Percentiles rank a stretch among this genome's conserved stretches.
Evolutionary conservation across 2,329 filamentous ascomycete genomes (phyloP).

Genomic region (Albophoma yamanashiensis): DNA sequence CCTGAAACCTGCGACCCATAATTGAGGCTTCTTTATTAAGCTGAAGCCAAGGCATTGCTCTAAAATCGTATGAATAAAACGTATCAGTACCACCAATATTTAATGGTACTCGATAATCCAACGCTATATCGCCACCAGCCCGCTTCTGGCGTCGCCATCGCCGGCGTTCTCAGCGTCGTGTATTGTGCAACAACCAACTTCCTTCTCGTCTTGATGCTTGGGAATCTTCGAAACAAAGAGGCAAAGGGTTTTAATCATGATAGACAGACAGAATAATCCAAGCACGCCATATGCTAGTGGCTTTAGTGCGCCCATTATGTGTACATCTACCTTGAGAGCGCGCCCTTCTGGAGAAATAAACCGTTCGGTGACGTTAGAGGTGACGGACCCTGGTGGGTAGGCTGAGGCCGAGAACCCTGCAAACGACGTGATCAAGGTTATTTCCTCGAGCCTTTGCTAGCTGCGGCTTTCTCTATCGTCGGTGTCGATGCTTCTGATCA

Average conservation of each 20-base stretch:
- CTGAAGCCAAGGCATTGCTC: background rate
- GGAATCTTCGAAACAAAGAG: background rate
- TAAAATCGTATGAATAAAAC: background rate
- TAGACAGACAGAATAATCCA: background rate
- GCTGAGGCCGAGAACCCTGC: background rate
- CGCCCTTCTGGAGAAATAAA: background rate
- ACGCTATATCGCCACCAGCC: background rate
- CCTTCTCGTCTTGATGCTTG: background rate
- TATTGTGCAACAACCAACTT: background rate
- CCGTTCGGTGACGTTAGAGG: background rate
- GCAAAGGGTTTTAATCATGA: background rate
- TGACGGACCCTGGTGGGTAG: background rate
- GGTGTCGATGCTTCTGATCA: conserved; percentile 10
- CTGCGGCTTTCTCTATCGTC: background rate
- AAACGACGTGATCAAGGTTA: background rate
- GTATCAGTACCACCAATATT: background rate
- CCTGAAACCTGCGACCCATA: background rate
- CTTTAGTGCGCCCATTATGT: background rate
- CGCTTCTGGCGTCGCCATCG: background rate
- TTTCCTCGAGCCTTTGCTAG: background rate
- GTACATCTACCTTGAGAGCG: background rate
- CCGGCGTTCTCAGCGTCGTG: background rate
- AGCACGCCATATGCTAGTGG: background rate
- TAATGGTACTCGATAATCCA: background rate
- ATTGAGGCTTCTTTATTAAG: background rate